Evolutionary conservation across 192 early-diverging fungal species (phyloP).

Genomic region (Lobosporangium transversale): DNA sequence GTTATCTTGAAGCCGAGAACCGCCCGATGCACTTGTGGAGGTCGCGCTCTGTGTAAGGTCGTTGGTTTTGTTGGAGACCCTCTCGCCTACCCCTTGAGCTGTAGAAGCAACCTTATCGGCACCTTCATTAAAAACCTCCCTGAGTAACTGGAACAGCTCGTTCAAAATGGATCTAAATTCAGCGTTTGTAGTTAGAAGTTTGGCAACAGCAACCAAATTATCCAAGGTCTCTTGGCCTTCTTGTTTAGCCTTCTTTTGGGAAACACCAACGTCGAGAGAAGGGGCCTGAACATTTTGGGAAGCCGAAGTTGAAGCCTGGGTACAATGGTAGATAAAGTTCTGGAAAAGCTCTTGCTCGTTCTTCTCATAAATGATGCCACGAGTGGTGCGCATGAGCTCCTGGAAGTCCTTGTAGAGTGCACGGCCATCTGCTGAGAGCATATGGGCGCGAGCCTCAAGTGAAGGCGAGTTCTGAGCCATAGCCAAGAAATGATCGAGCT

Average conservation of each 20-base stretch:
- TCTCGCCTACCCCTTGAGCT: constrained; percentile 5
- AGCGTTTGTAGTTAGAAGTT: constrained; percentile 48
- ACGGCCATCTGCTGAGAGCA: constrained; percentile 53
- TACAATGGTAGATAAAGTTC: constrained; percentile 54
- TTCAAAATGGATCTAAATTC: constrained; percentile 49
- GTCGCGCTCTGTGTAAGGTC: constrained; percentile 1
- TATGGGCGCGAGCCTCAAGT: constrained; percentile 47
- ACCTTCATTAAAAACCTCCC: constrained; percentile 44
- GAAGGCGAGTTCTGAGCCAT: constrained; percentile 27
- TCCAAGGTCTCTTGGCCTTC: constrained; percentile 37
- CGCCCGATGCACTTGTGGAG: neutral
- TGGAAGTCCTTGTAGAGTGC: constrained; percentile 50
- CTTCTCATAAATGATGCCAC: constrained; percentile 44
- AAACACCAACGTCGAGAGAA: constrained; percentile 15
- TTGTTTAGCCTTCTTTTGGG: constrained; percentile 14
- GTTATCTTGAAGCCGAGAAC: constrained; percentile 14
- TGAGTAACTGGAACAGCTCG: constrained; percentile 47
- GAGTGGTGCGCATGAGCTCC: constrained; percentile 43
- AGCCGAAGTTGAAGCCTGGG: constrained; percentile 13
- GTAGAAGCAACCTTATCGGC: constrained; percentile 22
- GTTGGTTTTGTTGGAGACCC: constrained; percentile 8
- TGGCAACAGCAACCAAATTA: constrained; percentile 42
- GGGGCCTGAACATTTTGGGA: constrained; percentile 8
- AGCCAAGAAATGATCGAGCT: constrained; percentile 41
- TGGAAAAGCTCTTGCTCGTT: constrained; percentile 57